Evolutionary conservation across 768 basidiomycete genomes (phyloP).

Genomic region (Kwoniella botswanensis): DNA sequence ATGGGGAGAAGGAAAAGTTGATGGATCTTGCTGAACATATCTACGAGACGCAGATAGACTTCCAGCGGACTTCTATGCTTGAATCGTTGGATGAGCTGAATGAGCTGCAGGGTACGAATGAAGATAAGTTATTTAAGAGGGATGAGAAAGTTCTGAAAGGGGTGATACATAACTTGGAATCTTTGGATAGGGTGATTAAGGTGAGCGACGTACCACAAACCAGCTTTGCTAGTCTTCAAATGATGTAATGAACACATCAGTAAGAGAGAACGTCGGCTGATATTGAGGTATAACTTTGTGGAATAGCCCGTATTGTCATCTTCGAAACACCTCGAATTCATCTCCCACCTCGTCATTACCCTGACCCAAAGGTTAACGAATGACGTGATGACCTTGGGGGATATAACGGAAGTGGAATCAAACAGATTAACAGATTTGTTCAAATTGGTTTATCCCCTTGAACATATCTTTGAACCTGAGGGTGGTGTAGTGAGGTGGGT

Average conservation of each 20-base stretch:
- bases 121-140: conserved; percentile 65
- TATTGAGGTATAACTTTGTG: background rate
- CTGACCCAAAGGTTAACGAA: conserved; percentile 71
- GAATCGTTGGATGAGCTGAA: conserved; percentile 6
- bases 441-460: conserved; percentile 74
- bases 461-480: conserved; percentile 54
- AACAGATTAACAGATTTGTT: conserved; percentile 81
- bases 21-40: conserved; percentile 65
- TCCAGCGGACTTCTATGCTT: conserved; percentile 53
- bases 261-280: background rate
- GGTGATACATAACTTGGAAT: conserved; percentile 69
- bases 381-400: conserved; percentile 75
- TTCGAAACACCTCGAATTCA: conserved; percentile 71
- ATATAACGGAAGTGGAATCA: conserved; percentile 88
- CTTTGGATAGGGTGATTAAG: conserved; percentile 72
- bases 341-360: conserved; percentile 74
- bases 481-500: conserved; percentile 75
- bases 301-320: conserved; percentile 70
- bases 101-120: conserved; percentile 14
- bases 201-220: conserved; percentile 58
- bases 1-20: conserved; percentile 62
- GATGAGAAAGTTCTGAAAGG: conserved; percentile 73
- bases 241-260: too few relatives aligned
- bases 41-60: conserved; percentile 73
- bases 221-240: too few relatives aligned